phyloP scores from a whole-genome alignment of 805 yeast species.

The Torulaspora franciscae region DNA sequence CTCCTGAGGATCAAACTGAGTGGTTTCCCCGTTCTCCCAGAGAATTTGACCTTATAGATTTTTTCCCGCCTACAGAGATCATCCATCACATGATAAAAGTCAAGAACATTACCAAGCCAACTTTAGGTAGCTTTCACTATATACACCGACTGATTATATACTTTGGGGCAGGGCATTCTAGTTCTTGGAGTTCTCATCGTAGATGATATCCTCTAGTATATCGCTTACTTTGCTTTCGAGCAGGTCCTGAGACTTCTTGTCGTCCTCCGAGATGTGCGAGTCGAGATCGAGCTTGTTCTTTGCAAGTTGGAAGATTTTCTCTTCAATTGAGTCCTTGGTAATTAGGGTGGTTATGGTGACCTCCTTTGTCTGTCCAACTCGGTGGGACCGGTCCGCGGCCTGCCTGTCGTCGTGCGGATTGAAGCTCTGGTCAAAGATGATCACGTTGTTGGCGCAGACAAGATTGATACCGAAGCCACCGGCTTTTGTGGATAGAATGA shows the following conservation, averaged over 20 bases:
- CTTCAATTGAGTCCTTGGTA: slow-evolving; percentile 75
- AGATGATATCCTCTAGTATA: slow-evolving; percentile 40
- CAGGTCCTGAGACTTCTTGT: slow-evolving; percentile 36
- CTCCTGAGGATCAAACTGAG: neutral
- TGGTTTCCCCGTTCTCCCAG: neutral
- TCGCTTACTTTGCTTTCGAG: slow-evolving; percentile 51
- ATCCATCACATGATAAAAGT: neutral
- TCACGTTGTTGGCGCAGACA: slow-evolving; percentile 89
- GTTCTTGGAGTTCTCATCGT: slow-evolving; percentile 20
- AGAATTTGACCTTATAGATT: neutral
- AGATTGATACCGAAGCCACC: slow-evolving; percentile 98
- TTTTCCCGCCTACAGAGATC: neutral
- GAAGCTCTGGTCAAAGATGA: slow-evolving; percentile 89
- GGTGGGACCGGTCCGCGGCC: slow-evolving; percentile 97
- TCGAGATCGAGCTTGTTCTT: slow-evolving; percentile 88
- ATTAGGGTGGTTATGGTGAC: slow-evolving; percentile 77
- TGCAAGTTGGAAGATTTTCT: slow-evolving; percentile 79
- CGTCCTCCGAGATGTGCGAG: slow-evolving; percentile 41
- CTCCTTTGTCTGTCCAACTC: slow-evolving; percentile 89
- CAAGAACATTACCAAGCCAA: no score
- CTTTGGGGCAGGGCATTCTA: neutral
- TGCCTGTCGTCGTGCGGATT: slow-evolving; percentile 98
- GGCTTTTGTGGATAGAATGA: slow-evolving; percentile 87
- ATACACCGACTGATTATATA: neutral
- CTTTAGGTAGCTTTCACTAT: no score